Evolutionary conservation across 1,284 basidiomycete genomes (phyloP).

Genomic region (Austroboletus novae-zelandiae): DNA sequence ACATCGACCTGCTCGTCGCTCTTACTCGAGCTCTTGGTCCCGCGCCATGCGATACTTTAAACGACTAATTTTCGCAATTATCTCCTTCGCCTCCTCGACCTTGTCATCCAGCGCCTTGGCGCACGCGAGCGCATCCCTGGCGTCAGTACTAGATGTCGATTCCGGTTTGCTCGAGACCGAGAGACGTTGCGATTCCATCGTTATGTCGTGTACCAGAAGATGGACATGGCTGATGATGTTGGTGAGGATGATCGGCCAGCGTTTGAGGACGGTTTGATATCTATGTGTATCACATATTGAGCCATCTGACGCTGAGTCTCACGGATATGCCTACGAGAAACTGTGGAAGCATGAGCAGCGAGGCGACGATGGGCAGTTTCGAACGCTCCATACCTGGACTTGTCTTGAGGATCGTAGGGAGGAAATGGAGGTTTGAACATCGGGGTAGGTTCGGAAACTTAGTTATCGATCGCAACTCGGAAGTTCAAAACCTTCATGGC

Average conservation of each 20-base stretch:
- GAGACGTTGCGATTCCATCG: constrained; percentile 24
- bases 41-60: constrained; percentile 91
- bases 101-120: constrained; percentile 34
- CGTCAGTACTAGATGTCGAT: background rate
- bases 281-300: constrained; percentile 37
- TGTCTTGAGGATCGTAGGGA: too few relatives aligned
- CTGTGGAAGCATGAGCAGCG: too few relatives aligned
- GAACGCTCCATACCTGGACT: too few relatives aligned
- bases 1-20: background rate
- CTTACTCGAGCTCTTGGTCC: constrained; percentile 73
- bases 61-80: constrained; percentile 78
- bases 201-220: constrained; percentile 52
- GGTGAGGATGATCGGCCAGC: constrained; percentile 92
- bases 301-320: background rate
- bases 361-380: too few relatives aligned
- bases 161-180: background rate
- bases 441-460: too few relatives aligned
- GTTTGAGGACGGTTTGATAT: constrained; percentile 55
- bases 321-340: background rate
- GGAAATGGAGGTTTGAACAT: too few relatives aligned
- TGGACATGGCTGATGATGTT: constrained; percentile 74
- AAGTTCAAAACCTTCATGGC: too few relatives aligned
- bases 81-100: constrained; percentile 70
- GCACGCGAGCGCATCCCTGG: constrained; percentile 15
- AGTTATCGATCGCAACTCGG: too few relatives aligned